These are phyloP conservation scores for Penicillium hordei DNA, from an alignment of 2,329 filamentous ascomycete genomes.

Conservation along the genomic window DNA sequence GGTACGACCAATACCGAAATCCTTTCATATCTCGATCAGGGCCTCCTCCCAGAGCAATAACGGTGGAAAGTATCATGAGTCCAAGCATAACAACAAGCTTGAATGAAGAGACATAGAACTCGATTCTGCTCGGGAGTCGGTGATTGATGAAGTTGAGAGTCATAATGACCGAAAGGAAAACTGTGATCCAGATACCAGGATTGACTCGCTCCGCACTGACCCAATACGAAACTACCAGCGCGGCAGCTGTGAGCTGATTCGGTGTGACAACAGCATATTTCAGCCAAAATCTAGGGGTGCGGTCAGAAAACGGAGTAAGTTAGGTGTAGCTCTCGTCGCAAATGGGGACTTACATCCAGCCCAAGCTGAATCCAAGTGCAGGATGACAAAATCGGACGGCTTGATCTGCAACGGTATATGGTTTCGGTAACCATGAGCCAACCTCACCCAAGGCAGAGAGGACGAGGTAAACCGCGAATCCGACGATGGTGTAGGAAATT, in stretches of 20 bases:
- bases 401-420: conserved; percentile 75
- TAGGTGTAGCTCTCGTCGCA: background rate
- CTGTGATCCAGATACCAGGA: conserved; percentile 73
- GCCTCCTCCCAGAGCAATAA: conserved; percentile 65
- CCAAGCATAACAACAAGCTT: conserved; percentile 66
- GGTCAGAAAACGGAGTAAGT: conserved; percentile 5
- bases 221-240: conserved; percentile 78
- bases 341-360: conserved; percentile 58
- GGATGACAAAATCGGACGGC: conserved; percentile 76
- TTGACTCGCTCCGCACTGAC: conserved; percentile 63
- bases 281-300: conserved; percentile 52
- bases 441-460: conserved; percentile 79
- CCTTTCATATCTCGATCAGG: conserved; percentile 60
- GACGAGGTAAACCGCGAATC: conserved; percentile 67
- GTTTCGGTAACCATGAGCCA: conserved; percentile 74
- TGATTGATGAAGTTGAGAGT: conserved; percentile 68
- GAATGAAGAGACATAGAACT: conserved; percentile 57
- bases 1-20: conserved; percentile 64
- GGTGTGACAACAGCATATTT: conserved; percentile 83
- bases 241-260: conserved; percentile 76
- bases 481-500: conserved; percentile 40
- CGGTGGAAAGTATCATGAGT: conserved; percentile 62
- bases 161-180: conserved; percentile 63
- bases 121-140: conserved; percentile 65
- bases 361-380: conserved; percentile 74